Percentiles rank a stretch among this genome's conserved stretches.
phyloP scores from a whole-genome alignment of 2,329 filamentous ascomycete genomes.

The Scleromitrula shiraiana region DNA sequence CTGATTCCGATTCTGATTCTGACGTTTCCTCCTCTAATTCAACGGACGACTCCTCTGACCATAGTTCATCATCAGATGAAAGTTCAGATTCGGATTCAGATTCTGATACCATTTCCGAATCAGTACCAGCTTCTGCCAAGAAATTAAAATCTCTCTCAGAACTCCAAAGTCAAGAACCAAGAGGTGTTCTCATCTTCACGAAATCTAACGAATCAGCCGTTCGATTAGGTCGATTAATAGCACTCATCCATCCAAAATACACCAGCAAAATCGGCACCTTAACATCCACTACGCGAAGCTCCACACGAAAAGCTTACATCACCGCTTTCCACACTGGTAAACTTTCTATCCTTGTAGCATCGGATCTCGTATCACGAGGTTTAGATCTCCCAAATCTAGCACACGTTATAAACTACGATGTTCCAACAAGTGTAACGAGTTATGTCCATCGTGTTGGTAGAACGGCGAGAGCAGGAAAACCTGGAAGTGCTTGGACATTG shows the following conservation, averaged over 20 bases:
- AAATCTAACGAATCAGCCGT: slow-evolving; percentile 82
- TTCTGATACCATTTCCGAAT: slow-evolving; percentile 6
- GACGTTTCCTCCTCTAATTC: slow-evolving; percentile 11
- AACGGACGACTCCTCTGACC: slow-evolving; percentile 3
- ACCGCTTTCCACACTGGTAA: slow-evolving; percentile 55
- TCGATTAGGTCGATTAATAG: slow-evolving; percentile 75
- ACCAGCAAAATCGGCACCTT: slow-evolving; percentile 56
- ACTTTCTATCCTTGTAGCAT: slow-evolving; percentile 73
- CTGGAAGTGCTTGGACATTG: slow-evolving; percentile 78
- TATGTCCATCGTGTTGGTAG: slow-evolving; percentile 91
- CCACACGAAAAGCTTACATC: slow-evolving; percentile 59
- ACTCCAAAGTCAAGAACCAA: slow-evolving; percentile 16
- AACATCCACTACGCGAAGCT: slow-evolving; percentile 70
- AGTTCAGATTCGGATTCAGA: slow-evolving; percentile 2
- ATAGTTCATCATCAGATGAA: not conserved
- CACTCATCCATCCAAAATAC: slow-evolving; percentile 54
- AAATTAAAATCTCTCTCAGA: slow-evolving; percentile 3
- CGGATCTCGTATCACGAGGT: slow-evolving; percentile 87
- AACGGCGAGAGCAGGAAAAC: slow-evolving; percentile 72
- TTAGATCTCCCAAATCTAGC: slow-evolving; percentile 73
- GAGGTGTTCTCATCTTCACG: slow-evolving; percentile 69
- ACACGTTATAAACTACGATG: slow-evolving; percentile 90
- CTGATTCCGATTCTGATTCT: slow-evolving; percentile 13
- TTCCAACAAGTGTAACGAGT: slow-evolving; percentile 69
- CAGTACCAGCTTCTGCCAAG: not conserved